Base-by-base conservation (phyloP, 495 filamentous ascomycete genomes). In the Hypoxylon lenormandii region DNA sequence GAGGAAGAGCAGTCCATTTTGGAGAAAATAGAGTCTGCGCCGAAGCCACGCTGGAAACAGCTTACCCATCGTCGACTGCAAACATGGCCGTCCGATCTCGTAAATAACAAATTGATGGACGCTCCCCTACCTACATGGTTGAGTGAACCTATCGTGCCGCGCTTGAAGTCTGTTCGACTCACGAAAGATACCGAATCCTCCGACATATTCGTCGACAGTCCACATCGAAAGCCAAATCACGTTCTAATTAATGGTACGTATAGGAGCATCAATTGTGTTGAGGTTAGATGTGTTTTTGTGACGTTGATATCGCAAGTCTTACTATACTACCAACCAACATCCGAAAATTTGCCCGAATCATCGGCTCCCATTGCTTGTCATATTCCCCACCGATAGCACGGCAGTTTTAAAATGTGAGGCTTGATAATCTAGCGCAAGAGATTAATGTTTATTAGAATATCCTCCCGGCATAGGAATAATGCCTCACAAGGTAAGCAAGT, bases 31-130 rank as follows among this genome's bases (percentile, higher is more conserved):
- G 71, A 80, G 51, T 77, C 81, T 19, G 90, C 87, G 0, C 90
- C 92, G 30, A 88, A 88, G 33, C 90, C 92, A 38, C 86, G 88
- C 74, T 98, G 95, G 95, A 92, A 91, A 26, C 83, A 89, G 16
- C 88, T 98, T 48, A 86, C 89, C 5, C 92, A 91, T 73, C 92
- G 95, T 47, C 88, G 95, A 42, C 88, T 98, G 0, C 95, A 97
- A 82, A 91, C 92, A 0, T 92, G 92, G 85, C 95, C 95, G 0
- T 93, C 91, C 0, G 84, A 91, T 28, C 87, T 98, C 0, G 78
- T 84, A 13, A 87, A 84, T 48, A 88, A 96, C 74, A 89, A 88
- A 1, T 84, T 98, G n/a, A 80, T 97, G 21, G 85, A 86, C 50
- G 83, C 88, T 5, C 85, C 91, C 2, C 82, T 98, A 5, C 94